These are phyloP conservation scores for Termitomyces sp. DNA, from an alignment of 768 basidiomycete genomes.

Conservation along the genomic window DNA sequence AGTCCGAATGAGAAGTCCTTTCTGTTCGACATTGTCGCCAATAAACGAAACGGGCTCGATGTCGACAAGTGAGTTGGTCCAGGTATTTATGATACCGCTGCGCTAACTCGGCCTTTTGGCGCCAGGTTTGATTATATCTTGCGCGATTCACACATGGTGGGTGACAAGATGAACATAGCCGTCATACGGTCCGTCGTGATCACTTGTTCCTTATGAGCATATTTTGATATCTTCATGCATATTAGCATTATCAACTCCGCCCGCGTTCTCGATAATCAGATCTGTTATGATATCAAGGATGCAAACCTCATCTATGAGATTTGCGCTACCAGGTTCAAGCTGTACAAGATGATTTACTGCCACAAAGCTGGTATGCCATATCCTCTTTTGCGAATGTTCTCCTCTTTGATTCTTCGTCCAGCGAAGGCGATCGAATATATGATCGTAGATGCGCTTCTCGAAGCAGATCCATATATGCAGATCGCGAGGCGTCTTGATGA, in stretches of 20 bases:
- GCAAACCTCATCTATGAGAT: constrained; percentile 71
- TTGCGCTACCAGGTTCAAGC: constrained; percentile 64
- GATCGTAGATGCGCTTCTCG: constrained; percentile 70
- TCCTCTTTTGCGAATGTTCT: not conserved
- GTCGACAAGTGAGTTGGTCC: constrained; percentile 70
- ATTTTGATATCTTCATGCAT: not conserved
- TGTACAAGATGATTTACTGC: constrained; percentile 81
- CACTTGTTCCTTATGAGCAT: not conserved
- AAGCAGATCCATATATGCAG: constrained; percentile 59
- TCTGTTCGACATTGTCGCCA: constrained; percentile 82
- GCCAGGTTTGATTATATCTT: constrained; percentile 77
- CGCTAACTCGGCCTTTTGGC: not conserved
- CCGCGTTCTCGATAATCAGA: constrained; percentile 66
- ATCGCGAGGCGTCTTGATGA: constrained; percentile 52
- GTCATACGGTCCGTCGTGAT: constrained; percentile 34
- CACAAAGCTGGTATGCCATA: constrained; percentile 61
- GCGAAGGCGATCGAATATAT: constrained; percentile 79
- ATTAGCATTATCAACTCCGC: constrained; percentile 66
- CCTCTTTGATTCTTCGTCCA: constrained; percentile 18
- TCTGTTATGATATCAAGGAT: constrained; percentile 81
- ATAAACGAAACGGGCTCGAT: constrained; percentile 75
- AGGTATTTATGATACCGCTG: not conserved
- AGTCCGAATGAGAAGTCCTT: constrained; percentile 56
- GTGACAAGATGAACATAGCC: constrained; percentile 49
- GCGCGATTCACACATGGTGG: constrained; percentile 68